phyloP scores from a whole-genome alignment of 768 basidiomycete genomes.

The Rhodotorula sphaerocarpa region DNA sequence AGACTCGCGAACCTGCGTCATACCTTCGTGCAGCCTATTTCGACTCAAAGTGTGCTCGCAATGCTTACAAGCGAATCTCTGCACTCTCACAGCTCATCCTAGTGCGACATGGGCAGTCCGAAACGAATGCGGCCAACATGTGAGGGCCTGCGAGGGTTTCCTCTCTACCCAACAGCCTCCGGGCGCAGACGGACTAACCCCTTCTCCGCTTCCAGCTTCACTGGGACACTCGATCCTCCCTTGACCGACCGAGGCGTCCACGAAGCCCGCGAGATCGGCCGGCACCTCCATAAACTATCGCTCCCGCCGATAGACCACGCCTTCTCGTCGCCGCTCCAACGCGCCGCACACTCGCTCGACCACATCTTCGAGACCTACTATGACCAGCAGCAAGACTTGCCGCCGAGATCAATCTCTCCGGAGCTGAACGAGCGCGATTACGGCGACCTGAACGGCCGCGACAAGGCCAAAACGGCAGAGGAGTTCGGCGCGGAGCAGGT shows the following conservation, averaged over 20 bases:
- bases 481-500: slow-evolving; percentile 15
- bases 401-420: neutral
- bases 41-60: no score
- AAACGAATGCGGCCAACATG: slow-evolving; percentile 19
- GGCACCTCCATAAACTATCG: neutral
- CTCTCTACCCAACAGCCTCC: no score
- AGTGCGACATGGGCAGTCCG: slow-evolving; percentile 3
- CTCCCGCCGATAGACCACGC: neutral
- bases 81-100: slow-evolving; percentile 25
- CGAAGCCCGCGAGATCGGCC: neutral
- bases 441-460: slow-evolving; percentile 13
- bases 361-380: slow-evolving; percentile 7
- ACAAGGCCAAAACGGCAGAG: neutral
- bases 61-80: no score
- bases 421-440: slow-evolving; percentile 21
- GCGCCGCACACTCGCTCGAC: neutral
- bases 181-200: no score
- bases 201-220: slow-evolving; percentile 4
- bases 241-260: neutral
- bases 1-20: no score
- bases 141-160: no score
- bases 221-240: slow-evolving; percentile 18
- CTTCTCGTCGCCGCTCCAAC: slow-evolving; percentile 15
- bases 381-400: neutral
- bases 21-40: no score